These are phyloP conservation scores for Sambucus nigra DNA, from an alignment of 129 eudicot species.

Conservation along the genomic window DNA sequence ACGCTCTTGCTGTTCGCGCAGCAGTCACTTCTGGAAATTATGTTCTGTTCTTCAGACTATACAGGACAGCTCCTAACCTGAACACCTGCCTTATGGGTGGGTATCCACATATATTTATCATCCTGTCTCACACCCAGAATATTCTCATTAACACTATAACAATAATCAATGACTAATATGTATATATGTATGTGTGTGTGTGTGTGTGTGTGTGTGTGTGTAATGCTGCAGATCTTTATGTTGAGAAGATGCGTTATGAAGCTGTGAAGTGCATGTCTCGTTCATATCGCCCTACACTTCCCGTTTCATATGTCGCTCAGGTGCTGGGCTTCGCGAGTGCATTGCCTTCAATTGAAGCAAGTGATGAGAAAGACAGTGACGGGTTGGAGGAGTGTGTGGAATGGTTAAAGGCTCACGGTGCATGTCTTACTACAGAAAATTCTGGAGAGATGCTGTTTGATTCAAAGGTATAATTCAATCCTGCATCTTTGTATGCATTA, in stretches of 20 bases:
- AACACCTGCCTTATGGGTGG: constrained; percentile 83
- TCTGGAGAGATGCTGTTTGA: constrained; percentile 73
- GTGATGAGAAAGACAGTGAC: constrained; percentile 40
- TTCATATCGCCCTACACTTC: constrained; percentile 88
- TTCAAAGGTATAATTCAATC: constrained; percentile 53
- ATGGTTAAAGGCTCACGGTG: constrained; percentile 98
- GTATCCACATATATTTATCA: constrained; percentile 8
- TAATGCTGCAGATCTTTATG: constrained; percentile 64
- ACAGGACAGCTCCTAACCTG: constrained; percentile 73
- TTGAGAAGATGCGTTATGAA: constrained; percentile 86
- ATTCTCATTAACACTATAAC: background rate
- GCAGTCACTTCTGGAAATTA: constrained; percentile 84
- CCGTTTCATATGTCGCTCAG: constrained; percentile 67
- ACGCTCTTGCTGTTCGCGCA: constrained; percentile 90
- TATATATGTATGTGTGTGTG: background rate
- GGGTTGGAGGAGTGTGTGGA: constrained; percentile 80
- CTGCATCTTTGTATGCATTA: background rate
- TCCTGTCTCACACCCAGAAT: background rate
- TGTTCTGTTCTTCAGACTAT: constrained; percentile 70
- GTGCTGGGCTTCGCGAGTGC: constrained; percentile 58
- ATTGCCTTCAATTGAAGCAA: constrained; percentile 28
- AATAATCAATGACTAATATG: background rate
- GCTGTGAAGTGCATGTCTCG: constrained; percentile 86
- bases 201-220: constrained; percentile 5
- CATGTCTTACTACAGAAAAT: constrained; percentile 52